A percentile compares a stretch with the other conserved stretches of the same genome.
Conservation (phyloP, 2,329 filamentous ascomycete genomes). For the Botryotinia calthae region DNA sequence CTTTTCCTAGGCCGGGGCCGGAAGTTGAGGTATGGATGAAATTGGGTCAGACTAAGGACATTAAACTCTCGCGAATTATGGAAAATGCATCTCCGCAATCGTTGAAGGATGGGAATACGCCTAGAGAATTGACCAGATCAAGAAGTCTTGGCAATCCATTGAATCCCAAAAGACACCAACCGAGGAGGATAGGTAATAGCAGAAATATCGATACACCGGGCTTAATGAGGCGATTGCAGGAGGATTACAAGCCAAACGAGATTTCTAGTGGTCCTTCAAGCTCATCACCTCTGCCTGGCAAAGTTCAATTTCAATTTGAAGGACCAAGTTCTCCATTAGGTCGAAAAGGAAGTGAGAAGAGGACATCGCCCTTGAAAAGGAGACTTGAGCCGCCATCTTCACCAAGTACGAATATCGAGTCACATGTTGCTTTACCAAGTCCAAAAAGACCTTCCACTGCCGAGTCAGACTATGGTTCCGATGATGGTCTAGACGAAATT, state of each 20-base stretch:
- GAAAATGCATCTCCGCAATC: constrained; percentile 69
- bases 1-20: constrained; percentile 63
- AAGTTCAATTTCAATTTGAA: constrained; percentile 7
- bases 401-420: not conserved
- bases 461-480: constrained; percentile 19
- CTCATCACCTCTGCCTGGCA: constrained; percentile 38
- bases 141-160: constrained; percentile 18
- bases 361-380: constrained; percentile 8
- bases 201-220: constrained; percentile 45
- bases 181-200: constrained; percentile 49
- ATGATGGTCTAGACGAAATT: constrained; percentile 19
- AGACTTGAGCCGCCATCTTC: constrained; percentile 1
- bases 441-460: constrained; percentile 5
- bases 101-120: constrained; percentile 42
- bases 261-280: constrained; percentile 38
- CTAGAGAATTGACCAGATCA: constrained; percentile 11
- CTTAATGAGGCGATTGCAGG: constrained; percentile 64
- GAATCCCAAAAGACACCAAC: constrained; percentile 63
- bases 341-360: constrained; percentile 1
- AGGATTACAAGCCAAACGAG: constrained; percentile 42
- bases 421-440: not conserved
- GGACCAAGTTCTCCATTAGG: constrained; percentile 7
- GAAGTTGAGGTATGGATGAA: constrained; percentile 75
- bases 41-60: constrained; percentile 53
- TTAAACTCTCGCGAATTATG: constrained; percentile 60